Evolutionary conservation across 1,284 basidiomycete species (phyloP), one percentile per base, ranked within the genome.

Genomic region (Vanrija humicola): DNA sequence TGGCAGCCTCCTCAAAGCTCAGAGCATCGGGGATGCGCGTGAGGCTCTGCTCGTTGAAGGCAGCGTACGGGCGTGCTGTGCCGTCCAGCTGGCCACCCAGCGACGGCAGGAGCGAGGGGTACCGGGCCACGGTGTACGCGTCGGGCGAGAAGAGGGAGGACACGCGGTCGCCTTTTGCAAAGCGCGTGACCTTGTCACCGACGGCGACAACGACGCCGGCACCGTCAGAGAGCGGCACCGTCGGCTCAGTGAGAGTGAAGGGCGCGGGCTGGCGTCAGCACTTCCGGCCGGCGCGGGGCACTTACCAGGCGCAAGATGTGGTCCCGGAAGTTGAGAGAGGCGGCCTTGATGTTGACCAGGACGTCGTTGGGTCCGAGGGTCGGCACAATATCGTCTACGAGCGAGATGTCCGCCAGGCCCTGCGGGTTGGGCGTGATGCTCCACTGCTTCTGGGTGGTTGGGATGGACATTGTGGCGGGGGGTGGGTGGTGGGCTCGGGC

Each of bases 121-220:
- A 73, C 6, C 74, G 68, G 55, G 74, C 74, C 46, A 61, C 57
- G 14, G 28, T 50, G 1, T 56, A 18, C 28, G 44, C 16, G 14
- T 38, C 16, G 19, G 38, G 25, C 14, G 38, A 40, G n/a, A 50
- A 26, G 3, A 38, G 39, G 8, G 49, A 48, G 34, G 38, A 21
- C 52, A 86, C 83, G n/a, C 82, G 80, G 64, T 86, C 83, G 12
- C 84, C 84, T 3, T 70, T 57, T 55, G 79, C 79, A 79, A 79
- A 84, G 14, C 70, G 67, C 34, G 68, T 79, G n/a, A 84, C 83
- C 12, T 78, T 79, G 38, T 74, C 70, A 3, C 85, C 84, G n/a
- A 84, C 66, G 3, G 79, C 77, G 39, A 84, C 70, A 46, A 86
- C 76, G 63, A 84, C 82, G 8, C 85, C 85, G 14, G 85, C 84